A percentile compares a stretch with the other conserved stretches of the same genome.
These are phyloP conservation scores for Chalara sp. DNA, from an alignment of 2,329 filamentous ascomycete species.

Conservation along the genomic window DNA sequence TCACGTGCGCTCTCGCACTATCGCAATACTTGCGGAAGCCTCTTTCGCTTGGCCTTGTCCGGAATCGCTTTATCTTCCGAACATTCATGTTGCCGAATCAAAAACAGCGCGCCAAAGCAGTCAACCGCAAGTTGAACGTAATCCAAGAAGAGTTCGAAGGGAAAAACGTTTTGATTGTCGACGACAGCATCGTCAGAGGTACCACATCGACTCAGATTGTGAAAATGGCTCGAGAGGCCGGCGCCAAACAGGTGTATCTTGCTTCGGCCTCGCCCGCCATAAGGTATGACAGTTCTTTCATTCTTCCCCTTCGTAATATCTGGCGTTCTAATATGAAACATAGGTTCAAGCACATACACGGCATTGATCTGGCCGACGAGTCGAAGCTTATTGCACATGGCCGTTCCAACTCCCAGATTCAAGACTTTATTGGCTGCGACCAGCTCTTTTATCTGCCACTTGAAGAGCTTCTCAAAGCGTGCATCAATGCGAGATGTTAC, in stretches of 20 bases:
- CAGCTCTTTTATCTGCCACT: not conserved
- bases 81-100: slow-evolving; percentile 81
- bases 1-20: not conserved
- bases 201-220: slow-evolving; percentile 58
- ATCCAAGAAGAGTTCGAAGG: slow-evolving; percentile 77
- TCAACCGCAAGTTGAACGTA: slow-evolving; percentile 77
- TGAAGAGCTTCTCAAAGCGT: not conserved
- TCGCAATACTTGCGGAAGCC: not conserved
- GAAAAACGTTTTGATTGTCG: slow-evolving; percentile 71
- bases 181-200: slow-evolving; percentile 80
- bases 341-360: slow-evolving; percentile 76
- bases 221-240: slow-evolving; percentile 72
- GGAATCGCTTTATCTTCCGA: slow-evolving; percentile 78
- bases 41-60: slow-evolving; percentile 68
- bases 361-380: slow-evolving; percentile 59
- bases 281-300: not conserved
- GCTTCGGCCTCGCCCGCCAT: slow-evolving; percentile 64
- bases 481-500: not conserved
- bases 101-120: slow-evolving; percentile 68
- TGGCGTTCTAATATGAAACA: slow-evolving; percentile 36
- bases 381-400: not conserved
- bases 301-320: not conserved
- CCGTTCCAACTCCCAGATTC: not conserved
- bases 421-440: not conserved
- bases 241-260: slow-evolving; percentile 74